Conservation (phyloP, 176 grass and related monocot species). For the Triticum urartu region DNA sequence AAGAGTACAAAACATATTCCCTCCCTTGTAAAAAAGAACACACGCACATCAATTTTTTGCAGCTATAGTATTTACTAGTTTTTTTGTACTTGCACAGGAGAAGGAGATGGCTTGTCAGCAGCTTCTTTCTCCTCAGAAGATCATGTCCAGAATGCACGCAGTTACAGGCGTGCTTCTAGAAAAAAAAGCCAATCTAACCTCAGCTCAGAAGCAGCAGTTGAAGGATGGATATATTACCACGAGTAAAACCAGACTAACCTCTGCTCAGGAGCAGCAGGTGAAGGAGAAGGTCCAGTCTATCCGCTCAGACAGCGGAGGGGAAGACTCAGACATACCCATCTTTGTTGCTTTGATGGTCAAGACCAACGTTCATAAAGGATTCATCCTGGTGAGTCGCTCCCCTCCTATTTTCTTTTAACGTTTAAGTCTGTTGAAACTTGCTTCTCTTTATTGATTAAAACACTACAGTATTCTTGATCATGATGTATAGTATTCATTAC, state of each 20-base stretch:
- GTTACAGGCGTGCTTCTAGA: not conserved
- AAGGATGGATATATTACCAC: not conserved
- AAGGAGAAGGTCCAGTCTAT: not conserved
- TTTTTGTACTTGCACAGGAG: not conserved
- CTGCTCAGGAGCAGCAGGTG: not conserved
- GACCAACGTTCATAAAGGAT: not conserved
- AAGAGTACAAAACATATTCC: not conserved
- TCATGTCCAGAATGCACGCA: not conserved
- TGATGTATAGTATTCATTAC: not conserved
- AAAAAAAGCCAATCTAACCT: not conserved
- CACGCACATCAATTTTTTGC: not conserved
- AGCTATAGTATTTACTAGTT: not conserved
- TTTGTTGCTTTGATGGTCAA: not conserved
- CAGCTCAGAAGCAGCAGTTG: not conserved
- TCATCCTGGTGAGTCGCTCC: not conserved
- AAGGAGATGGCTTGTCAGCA: not conserved
- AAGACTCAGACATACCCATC: not conserved
- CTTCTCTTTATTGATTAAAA: not conserved
- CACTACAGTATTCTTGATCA: not conserved
- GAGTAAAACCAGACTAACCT: not conserved
- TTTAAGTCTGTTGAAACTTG: not conserved
- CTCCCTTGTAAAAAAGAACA: not conserved
- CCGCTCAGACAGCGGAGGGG: not conserved
- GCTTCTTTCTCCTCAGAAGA: not conserved
- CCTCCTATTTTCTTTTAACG: not conserved